These are phyloP conservation scores for Meyerozyma athensensis DNA, from an alignment of 1,139 yeast species.

Conservation along the genomic window DNA sequence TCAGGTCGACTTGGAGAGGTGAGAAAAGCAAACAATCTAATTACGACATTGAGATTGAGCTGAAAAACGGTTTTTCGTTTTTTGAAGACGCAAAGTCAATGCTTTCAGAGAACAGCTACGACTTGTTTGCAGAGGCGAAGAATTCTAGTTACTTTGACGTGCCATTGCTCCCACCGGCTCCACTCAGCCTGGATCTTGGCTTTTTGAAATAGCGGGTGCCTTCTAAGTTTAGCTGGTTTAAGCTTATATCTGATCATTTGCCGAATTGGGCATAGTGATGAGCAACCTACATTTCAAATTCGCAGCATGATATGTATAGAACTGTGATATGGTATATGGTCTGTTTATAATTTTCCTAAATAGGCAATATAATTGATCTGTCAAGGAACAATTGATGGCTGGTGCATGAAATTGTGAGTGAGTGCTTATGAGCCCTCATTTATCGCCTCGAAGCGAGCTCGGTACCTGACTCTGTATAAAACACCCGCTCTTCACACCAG, in stretches of 20 bases:
- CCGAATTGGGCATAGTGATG: too few relatives aligned
- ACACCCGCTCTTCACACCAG: background rate
- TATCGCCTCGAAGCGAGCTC: too few relatives aligned
- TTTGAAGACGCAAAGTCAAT: slow-evolving; percentile 3
- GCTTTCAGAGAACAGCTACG: background rate
- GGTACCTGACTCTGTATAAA: background rate
- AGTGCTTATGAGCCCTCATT: background rate
- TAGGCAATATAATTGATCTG: background rate
- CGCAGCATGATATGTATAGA: too few relatives aligned
- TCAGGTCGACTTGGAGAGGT: slow-evolving; percentile 1
- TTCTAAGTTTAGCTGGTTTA: slow-evolving; percentile 1
- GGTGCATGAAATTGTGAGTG: background rate
- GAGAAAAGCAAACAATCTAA: background rate
- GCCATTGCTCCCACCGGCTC: slow-evolving; percentile 1
- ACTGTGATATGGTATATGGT: background rate
- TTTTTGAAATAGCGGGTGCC: background rate
- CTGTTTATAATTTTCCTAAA: background rate
- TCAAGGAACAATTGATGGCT: slow-evolving; percentile 1
- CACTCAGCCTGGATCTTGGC: slow-evolving; percentile 1
- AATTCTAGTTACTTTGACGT: background rate
- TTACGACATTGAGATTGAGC: background rate
- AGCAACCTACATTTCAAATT: too few relatives aligned
- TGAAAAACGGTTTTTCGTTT: background rate
- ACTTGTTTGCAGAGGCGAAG: background rate
- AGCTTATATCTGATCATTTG: background rate